Conservation (phyloP, 331 rosid genomes). For the Rhamnella rubrinervis region DNA sequence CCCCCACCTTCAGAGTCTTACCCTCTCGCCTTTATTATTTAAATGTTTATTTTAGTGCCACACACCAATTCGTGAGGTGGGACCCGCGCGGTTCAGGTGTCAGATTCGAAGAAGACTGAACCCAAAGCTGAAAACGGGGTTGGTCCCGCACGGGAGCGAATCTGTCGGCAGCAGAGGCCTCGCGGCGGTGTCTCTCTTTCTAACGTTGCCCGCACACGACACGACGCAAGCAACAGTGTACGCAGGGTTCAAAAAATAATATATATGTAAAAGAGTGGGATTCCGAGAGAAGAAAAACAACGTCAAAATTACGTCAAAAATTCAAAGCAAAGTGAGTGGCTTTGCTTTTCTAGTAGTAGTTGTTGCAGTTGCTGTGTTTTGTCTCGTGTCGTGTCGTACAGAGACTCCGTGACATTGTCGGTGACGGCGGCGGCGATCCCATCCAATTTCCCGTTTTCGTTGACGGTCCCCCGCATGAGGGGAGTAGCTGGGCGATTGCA, state of each 20-base stretch:
- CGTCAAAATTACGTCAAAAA: too few relatives aligned
- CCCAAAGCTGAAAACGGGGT: neutral
- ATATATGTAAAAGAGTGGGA: too few relatives aligned
- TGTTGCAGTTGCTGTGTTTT: too few relatives aligned
- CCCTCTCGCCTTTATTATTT: neutral
- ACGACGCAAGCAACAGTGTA: too few relatives aligned
- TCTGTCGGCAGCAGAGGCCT: conserved; percentile 54
- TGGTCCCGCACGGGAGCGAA: conserved; percentile 27
- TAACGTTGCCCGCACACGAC: conserved; percentile 10
- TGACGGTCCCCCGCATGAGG: neutral
- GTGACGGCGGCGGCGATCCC: conserved; percentile 17
- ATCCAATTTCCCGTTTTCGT: neutral
- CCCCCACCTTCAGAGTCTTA: neutral
- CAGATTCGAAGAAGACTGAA: neutral
- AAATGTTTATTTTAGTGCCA: too few relatives aligned
- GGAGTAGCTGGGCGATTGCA: too few relatives aligned
- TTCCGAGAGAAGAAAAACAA: too few relatives aligned
- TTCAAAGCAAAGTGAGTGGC: too few relatives aligned
- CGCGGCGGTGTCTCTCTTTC: conserved; percentile 36
- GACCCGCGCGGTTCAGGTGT: conserved; percentile 19
- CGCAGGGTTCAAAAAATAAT: too few relatives aligned
- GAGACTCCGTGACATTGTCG: neutral
- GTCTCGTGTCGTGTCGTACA: too few relatives aligned
- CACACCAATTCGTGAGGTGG: neutral
- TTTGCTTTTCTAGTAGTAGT: too few relatives aligned